A percentile compares a stretch with the other conserved stretches of the same genome.
Conservation (phyloP, 805 yeast genomes). For the Dipodascus geniculatus region DNA sequence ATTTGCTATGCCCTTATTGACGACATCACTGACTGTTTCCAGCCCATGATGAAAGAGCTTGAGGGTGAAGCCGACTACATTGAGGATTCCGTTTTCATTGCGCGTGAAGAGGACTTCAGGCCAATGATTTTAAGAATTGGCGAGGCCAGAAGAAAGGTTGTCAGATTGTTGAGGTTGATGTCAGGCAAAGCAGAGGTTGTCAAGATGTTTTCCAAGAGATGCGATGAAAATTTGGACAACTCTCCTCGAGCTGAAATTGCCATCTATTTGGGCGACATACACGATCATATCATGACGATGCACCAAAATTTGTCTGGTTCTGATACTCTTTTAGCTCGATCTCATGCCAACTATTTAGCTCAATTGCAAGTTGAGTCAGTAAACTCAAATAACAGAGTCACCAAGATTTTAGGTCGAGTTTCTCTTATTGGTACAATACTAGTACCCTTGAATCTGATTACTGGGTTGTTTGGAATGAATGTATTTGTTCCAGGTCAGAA, state of each 20-base stretch:
- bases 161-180: constrained; percentile 80
- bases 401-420: constrained; percentile 75
- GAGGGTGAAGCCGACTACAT: constrained; percentile 55
- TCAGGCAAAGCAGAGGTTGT: constrained; percentile 95
- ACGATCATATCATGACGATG: constrained; percentile 93
- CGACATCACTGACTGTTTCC: constrained; percentile 54
- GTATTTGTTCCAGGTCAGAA: constrained; percentile 66
- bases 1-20: constrained; percentile 54
- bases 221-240: constrained; percentile 55
- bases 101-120: constrained; percentile 63
- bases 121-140: constrained; percentile 73
- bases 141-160: constrained; percentile 78
- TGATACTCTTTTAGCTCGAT: constrained; percentile 79
- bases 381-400: constrained; percentile 66
- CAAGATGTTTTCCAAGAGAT: constrained; percentile 89
- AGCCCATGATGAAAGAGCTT: constrained; percentile 47
- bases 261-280: constrained; percentile 85
- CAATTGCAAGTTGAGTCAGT: constrained; percentile 85
- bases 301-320: constrained; percentile 74
- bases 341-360: constrained; percentile 85
- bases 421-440: constrained; percentile 78
- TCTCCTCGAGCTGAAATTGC: constrained; percentile 85
- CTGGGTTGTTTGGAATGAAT: constrained; percentile 91
- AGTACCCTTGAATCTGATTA: constrained; percentile 73
- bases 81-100: constrained; percentile 74